A percentile compares a stretch with the other conserved stretches of the same genome.
These are phyloP conservation scores for Aristolochia californica DNA, from an alignment of 164 flowering plant species.

Conservation along the genomic window DNA sequence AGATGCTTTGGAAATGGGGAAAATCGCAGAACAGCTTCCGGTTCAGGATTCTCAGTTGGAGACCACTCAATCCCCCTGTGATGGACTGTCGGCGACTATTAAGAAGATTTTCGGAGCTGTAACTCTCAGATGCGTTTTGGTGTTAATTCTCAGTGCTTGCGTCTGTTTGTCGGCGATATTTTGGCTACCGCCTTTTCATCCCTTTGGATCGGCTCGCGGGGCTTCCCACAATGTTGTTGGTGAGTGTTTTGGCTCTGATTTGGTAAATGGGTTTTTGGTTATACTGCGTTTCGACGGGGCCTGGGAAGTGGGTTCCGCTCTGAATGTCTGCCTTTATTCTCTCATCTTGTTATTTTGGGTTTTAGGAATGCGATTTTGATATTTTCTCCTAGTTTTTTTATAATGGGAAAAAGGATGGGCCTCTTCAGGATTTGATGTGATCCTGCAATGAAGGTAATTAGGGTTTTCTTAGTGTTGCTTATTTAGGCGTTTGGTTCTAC, in stretches of 20 bases:
- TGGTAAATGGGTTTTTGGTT: slow-evolving; percentile 1
- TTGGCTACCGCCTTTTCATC: slow-evolving; percentile 33
- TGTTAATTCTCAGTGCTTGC: slow-evolving; percentile 37
- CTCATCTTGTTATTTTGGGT: not conserved
- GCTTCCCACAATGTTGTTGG: slow-evolving; percentile 4
- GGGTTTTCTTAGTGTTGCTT: no score
- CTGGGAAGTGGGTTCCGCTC: not conserved
- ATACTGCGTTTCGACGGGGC: not conserved
- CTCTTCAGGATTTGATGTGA: no score
- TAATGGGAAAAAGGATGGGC: no score
- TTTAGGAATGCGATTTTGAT: no score
- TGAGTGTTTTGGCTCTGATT: slow-evolving; percentile 3
- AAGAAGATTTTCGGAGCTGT: slow-evolving; percentile 14
- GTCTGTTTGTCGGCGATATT: slow-evolving; percentile 39
- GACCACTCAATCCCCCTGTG: slow-evolving; percentile 15
- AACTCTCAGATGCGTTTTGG: slow-evolving; percentile 34
- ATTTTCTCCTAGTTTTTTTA: no score
- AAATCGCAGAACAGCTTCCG: slow-evolving; percentile 20
- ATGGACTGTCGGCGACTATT: slow-evolving; percentile 20
- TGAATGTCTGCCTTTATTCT: not conserved
- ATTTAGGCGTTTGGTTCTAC: no score
- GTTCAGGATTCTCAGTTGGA: slow-evolving; percentile 4
- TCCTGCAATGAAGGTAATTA: no score
- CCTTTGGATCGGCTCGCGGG: slow-evolving; percentile 13
- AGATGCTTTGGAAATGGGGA: slow-evolving; percentile 75